A percentile compares a stretch with the other conserved stretches of the same genome.
These are phyloP conservation scores for Chlorella ohadii DNA, from an alignment of 139 green algal species.

Conservation along the genomic window DNA sequence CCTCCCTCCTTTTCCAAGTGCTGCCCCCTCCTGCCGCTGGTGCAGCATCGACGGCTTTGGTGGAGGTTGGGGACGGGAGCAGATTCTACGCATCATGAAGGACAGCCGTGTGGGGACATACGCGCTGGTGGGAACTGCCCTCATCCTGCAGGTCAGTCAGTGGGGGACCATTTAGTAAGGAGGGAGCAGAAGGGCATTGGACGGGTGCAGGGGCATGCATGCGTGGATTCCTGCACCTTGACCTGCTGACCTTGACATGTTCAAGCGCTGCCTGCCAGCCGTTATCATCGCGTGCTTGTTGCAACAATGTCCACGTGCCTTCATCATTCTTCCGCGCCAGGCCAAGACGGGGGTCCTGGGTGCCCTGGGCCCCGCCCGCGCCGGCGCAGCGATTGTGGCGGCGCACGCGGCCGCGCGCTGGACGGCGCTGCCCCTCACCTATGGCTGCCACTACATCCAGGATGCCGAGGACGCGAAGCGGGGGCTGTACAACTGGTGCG, in stretches of 20 bases:
- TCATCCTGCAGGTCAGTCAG: conserved; percentile 53
- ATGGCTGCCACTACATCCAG: conserved; percentile 57
- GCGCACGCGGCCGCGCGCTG: conserved; percentile 49
- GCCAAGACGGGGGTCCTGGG: conserved; percentile 46
- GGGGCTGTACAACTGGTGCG: conserved; percentile 63
- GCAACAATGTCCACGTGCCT: no score
- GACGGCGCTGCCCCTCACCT: conserved; percentile 47
- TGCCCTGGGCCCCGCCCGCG: conserved; percentile 10
- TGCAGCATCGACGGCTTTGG: conserved; percentile 55
- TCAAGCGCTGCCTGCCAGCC: no score
- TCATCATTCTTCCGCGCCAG: no score
- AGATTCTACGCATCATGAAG: conserved; percentile 74
- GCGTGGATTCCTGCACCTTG: no score
- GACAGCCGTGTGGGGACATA: conserved; percentile 67
- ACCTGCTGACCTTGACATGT: no score
- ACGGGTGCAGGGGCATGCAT: no score
- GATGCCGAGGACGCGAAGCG: conserved; percentile 65
- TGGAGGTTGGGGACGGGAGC: conserved; percentile 57
- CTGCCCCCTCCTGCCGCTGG: no score
- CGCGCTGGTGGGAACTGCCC: conserved; percentile 52
- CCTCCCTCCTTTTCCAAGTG: no score
- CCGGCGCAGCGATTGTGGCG: conserved; percentile 37
- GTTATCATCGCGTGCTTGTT: no score
- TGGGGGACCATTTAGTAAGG: no score
- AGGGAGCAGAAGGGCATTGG: no score